Base-by-base conservation (phyloP, 1,284 basidiomycete species). In the Ceraceosorus guamensis region DNA sequence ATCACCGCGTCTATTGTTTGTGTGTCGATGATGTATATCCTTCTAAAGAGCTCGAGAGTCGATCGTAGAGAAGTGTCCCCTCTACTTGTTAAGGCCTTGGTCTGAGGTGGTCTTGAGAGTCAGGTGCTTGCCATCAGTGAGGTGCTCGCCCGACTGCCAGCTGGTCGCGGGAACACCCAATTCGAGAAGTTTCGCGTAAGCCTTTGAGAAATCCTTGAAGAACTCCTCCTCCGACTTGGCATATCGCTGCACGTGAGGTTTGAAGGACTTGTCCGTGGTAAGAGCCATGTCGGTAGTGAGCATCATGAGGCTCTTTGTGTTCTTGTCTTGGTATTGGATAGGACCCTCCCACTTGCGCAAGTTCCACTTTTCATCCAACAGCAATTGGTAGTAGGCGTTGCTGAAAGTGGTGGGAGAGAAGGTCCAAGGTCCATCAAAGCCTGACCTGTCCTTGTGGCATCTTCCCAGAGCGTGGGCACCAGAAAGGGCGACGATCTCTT, bases 381-480 rank as follows among this genome's bases (percentile, higher is more conserved):
- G 73, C 41, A 81, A 76, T 45, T 70, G 70, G 65, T 63, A 76
- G 61, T 70, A 76, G 50, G 71, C 63, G 79, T 96, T 96, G 48
- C 87, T 87, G 76, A 96, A 79, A 11, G 87, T 87, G 13, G 83
- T 89, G 7, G 89, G 89, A n/a, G 62, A 60, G 51, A 63, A 59
- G 16, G 61, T 64, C 73, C 73, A 75, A 8, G 73, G 71, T 8
- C 73, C 71, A 6, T 73, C 68, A 57, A 74, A 74, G 39, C 73
- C 75, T 5, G 75, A 77, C 54, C 73, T 70, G 61, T 76, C 83
- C 59, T 79, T 65, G 81, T 97, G 93, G 82, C 91, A 93, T 75
- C 93, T 87, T 46, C 92, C 92, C 50, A 97, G 84, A 61, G 91
- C 91, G 77, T 98, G 93, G 46, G 89, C 92, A 67, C 93, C 93